phyloP scores from a whole-genome alignment of 2,329 filamentous ascomycete genomes.

The Penicillium sp. region DNA sequence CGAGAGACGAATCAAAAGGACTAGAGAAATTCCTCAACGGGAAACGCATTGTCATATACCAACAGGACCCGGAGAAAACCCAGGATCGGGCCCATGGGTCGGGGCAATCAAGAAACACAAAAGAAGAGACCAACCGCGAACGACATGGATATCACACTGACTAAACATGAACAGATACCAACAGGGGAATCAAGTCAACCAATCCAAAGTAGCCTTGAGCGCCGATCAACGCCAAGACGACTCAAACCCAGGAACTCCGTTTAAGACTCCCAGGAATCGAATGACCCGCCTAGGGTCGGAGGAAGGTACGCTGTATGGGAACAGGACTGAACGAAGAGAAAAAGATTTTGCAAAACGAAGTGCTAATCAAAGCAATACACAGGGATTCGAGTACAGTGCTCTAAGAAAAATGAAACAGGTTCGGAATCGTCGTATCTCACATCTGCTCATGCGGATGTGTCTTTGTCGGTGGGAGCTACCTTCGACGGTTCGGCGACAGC shows the following conservation, averaged over 20 bases:
- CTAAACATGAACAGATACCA: background rate
- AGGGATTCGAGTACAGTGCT: background rate
- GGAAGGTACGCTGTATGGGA: background rate
- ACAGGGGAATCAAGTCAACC: background rate
- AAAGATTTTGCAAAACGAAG: background rate
- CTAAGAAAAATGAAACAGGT: background rate
- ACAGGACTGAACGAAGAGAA: background rate
- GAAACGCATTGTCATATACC: conserved; percentile 27
- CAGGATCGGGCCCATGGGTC: background rate
- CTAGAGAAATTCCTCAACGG: conserved; percentile 9
- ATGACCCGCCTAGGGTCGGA: background rate
- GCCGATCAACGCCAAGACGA: background rate
- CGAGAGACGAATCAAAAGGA: conserved; percentile 2
- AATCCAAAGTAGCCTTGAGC: background rate
- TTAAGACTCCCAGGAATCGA: background rate
- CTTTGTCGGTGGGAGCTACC: conserved; percentile 3
- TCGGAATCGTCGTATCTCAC: background rate
- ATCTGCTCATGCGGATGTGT: conserved; percentile 5
- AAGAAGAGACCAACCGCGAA: background rate
- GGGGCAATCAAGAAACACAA: background rate
- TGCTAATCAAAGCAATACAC: conserved; percentile 6
- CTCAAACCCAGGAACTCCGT: background rate
- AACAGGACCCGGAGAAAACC: conserved; percentile 13
- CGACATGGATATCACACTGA: background rate
- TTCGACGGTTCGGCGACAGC: conserved; percentile 5